phyloP scores from a whole-genome alignment of 192 early-diverging fungal genomes.

The Podila horticola region DNA sequence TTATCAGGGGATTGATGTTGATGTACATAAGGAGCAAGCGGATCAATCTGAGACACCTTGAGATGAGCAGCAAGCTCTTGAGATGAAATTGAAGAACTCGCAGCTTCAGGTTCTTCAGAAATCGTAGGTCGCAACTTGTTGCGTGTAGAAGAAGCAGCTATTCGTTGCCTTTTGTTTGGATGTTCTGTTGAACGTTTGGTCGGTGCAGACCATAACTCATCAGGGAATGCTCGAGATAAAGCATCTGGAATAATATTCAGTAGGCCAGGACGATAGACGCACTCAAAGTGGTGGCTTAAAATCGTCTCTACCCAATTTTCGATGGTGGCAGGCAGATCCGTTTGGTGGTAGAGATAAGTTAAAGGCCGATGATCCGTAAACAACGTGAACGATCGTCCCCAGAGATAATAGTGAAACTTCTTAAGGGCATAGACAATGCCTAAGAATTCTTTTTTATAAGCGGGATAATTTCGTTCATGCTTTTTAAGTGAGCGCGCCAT shows the following conservation, averaged over 20 bases:
- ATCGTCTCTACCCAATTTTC: conserved; percentile 47
- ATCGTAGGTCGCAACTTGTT: too few relatives aligned
- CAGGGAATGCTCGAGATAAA: conserved; percentile 23
- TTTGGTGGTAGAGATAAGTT: conserved; percentile 27
- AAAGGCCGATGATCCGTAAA: conserved; percentile 44
- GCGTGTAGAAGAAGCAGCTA: too few relatives aligned
- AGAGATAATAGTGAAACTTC: conserved; percentile 43
- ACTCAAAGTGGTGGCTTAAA: conserved; percentile 22
- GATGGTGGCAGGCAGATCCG: conserved; percentile 14
- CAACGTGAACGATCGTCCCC: conserved; percentile 29
- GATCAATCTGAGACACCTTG: too few relatives aligned
- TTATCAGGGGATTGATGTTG: too few relatives aligned
- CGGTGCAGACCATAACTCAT: background rate
- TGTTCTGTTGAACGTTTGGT: background rate
- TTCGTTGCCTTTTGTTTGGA: too few relatives aligned
- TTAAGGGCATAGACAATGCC: conserved; percentile 33
- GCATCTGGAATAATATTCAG: conserved; percentile 44
- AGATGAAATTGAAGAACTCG: too few relatives aligned
- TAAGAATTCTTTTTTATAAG: conserved; percentile 40
- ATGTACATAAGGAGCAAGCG: too few relatives aligned
- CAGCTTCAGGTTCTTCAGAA: too few relatives aligned
- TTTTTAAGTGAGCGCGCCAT: conserved; percentile 19
- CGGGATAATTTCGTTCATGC: conserved; percentile 25
- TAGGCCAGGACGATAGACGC: conserved; percentile 31
- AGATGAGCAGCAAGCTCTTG: too few relatives aligned